Evolutionary conservation across 2,329 filamentous ascomycete genomes (phyloP), one percentile per base, ranked within the genome.

Genomic region (Paraphaeosphaeria minitans): DNA sequence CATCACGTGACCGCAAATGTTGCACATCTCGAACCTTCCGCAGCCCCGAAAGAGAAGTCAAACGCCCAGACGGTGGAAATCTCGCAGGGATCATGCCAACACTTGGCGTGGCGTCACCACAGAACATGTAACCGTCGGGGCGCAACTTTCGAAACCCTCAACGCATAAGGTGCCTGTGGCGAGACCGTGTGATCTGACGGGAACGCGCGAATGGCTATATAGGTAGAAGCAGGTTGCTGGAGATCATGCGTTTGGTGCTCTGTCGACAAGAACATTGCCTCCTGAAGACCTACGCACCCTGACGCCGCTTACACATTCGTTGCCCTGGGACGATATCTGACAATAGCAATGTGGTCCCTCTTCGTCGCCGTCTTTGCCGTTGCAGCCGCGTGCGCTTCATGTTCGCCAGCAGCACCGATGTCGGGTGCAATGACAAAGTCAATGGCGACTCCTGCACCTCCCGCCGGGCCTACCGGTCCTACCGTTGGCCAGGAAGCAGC

Each of bases 91-190:
- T 35, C 14, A 57, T 52, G 55, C 55, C 29, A 10, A 24, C 13
- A 10, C 37, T 41, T 21, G 39, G 39, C 16, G 16, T n/a, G 51
- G 47, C 35, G 13, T 46, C 48, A 51, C 55, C 27, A 42, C 56
- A 53, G 50, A 42, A 31, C 37, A 43, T 62, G 64, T 62, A 66
- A 66, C 64, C 39, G 43, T 60, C 50, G 41, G 59, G 52, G 52
- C 57, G 56, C 51, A 61, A 53, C 33, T 57, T 51, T 60, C 61
- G 65, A 67, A 67, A 67, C 65, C 37, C 51, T 43, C 53, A 63
- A 54, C 49, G 65, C 60, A 63, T 61, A 56, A 66, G n/a, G 56
- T n/a, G 29, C 24, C n/a, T 50, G 58, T 50, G 47, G 39, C 53
- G 53, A 43, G 24, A 41, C 45, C 19, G 29, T 42, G 31, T 31